Evolutionary conservation across 2,329 filamentous ascomycete species (phyloP).

Genomic region (Didymella sp.): DNA sequence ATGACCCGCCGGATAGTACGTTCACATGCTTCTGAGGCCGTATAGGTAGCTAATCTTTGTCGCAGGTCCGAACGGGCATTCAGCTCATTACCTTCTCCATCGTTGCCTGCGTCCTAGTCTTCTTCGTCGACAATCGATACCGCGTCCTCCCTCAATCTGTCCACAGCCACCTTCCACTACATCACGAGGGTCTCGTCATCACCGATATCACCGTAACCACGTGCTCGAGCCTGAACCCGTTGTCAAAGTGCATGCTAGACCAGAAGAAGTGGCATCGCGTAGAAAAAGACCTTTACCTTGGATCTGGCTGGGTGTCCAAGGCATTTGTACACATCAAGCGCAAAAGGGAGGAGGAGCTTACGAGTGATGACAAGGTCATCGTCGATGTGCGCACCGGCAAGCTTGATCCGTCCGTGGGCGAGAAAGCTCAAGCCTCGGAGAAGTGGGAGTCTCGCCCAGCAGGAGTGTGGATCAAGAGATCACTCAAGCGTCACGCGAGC

Average conservation of each 20-base stretch:
- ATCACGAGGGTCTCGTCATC: conserved; percentile 83
- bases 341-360: conserved; percentile 85
- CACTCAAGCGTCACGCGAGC: conserved; percentile 72
- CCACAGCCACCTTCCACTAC: conserved; percentile 81
- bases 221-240: conserved; percentile 76
- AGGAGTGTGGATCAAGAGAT: conserved; percentile 83
- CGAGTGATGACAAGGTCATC: conserved; percentile 76
- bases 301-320: conserved; percentile 73
- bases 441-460: conserved; percentile 79
- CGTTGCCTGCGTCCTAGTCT: conserved; percentile 71
- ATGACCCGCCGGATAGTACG: conserved; percentile 53
- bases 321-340: conserved; percentile 84
- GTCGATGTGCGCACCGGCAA: conserved; percentile 78
- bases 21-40: background rate
- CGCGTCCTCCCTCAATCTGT: conserved; percentile 83
- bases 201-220: conserved; percentile 82
- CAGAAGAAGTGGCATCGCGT: conserved; percentile 78
- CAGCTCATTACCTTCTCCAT: conserved; percentile 73
- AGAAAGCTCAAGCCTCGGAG: conserved; percentile 64
- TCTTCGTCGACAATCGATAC: conserved; percentile 88
- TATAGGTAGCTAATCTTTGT: background rate
- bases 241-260: conserved; percentile 79
- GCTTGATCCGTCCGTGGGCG: conserved; percentile 68
- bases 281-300: conserved; percentile 88
- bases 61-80: conserved; percentile 66